phyloP scores from a whole-genome alignment of 371 early-diverging fungal species.

The Mucor lusitanicus region DNA sequence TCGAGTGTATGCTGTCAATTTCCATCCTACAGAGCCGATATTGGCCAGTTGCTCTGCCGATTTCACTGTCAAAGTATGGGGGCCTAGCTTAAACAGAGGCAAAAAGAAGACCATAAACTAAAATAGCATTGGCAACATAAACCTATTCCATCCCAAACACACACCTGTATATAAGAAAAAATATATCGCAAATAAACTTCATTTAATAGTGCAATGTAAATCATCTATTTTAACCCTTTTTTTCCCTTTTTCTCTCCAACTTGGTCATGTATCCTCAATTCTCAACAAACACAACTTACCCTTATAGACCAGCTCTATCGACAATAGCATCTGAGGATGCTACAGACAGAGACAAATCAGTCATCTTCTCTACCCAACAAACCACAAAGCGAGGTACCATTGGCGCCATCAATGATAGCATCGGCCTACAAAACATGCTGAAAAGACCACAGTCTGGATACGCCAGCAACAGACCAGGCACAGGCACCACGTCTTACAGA shows the following conservation, averaged over 20 bases:
- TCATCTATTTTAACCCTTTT: not conserved
- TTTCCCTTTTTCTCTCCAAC: not conserved
- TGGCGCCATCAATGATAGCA: not conserved
- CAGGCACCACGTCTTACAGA: not conserved
- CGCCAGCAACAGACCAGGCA: not conserved
- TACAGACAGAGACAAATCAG: not conserved
- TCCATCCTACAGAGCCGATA: conserved; percentile 82
- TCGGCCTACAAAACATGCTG: not conserved
- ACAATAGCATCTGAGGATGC: not conserved
- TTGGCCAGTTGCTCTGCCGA: conserved; percentile 85
- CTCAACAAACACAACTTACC: not conserved
- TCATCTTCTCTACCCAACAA: not conserved
- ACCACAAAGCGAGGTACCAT: not conserved
- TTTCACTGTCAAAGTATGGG: conserved; percentile 83
- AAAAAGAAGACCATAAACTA: conserved; percentile 50
- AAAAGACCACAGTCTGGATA: not conserved
- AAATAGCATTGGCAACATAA: not conserved
- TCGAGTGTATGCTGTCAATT: conserved; percentile 82
- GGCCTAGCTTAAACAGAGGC: conserved; percentile 48
- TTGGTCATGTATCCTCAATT: not conserved
- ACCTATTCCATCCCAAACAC: not conserved
- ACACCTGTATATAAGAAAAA: not conserved
- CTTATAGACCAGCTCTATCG: not conserved
- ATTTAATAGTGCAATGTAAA: not conserved
- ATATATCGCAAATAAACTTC: conserved; percentile 2